These are phyloP conservation scores for Penicillium canariense DNA, from an alignment of 495 filamentous ascomycete species.

Conservation along the genomic window DNA sequence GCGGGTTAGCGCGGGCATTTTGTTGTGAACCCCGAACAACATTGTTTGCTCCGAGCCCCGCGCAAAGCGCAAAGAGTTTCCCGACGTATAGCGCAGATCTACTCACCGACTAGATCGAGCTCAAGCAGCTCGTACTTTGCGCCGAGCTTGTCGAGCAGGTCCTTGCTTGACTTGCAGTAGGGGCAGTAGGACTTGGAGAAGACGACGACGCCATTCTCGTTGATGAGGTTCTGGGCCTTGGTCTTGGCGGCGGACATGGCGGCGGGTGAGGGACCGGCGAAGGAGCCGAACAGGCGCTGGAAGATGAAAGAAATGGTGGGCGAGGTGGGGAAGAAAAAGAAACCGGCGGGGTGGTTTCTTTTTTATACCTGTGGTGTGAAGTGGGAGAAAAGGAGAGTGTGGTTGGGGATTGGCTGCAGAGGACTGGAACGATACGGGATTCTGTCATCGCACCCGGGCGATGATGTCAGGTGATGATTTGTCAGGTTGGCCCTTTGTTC, in stretches of 20 bases:
- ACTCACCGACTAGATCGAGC: slow-evolving; percentile 78
- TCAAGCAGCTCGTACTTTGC: slow-evolving; percentile 77
- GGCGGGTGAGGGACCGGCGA: slow-evolving; percentile 52
- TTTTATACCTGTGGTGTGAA: neutral
- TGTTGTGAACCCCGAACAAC: neutral
- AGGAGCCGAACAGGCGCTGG: slow-evolving; percentile 68
- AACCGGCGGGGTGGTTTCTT: slow-evolving; percentile 16
- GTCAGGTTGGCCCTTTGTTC: slow-evolving; percentile 16
- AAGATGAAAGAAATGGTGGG: slow-evolving; percentile 75
- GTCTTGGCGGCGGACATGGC: slow-evolving; percentile 82
- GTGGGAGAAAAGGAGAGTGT: slow-evolving; percentile 2
- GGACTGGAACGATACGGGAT: slow-evolving; percentile 6
- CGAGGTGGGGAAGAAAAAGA: slow-evolving; percentile 14
- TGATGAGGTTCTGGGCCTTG: slow-evolving; percentile 83
- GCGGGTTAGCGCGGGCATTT: too few relatives aligned
- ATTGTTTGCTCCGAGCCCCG: neutral
- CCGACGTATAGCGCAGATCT: too few relatives aligned
- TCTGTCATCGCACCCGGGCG: slow-evolving; percentile 14
- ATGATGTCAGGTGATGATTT: slow-evolving; percentile 35
- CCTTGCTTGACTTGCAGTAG: slow-evolving; percentile 83
- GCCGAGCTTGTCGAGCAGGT: slow-evolving; percentile 60
- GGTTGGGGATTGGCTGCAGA: neutral
- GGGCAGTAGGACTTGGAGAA: slow-evolving; percentile 98
- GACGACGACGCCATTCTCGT: slow-evolving; percentile 89
- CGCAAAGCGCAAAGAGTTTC: too few relatives aligned